These are phyloP conservation scores for Candida succiphila DNA, from an alignment of 805 yeast species.

Conservation along the genomic window DNA sequence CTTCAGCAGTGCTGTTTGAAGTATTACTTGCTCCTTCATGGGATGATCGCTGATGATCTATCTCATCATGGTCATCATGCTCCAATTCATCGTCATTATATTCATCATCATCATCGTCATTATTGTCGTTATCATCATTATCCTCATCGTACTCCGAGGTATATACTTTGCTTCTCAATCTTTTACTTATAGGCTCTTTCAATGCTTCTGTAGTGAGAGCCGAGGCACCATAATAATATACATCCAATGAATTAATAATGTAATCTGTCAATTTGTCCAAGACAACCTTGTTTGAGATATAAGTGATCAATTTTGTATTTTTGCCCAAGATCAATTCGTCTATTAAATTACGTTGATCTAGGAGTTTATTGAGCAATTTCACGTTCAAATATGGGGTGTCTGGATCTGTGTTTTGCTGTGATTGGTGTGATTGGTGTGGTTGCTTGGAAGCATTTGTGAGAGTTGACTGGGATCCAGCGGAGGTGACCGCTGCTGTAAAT, in stretches of 20 bases:
- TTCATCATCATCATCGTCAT: too few relatives aligned
- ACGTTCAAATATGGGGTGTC: constrained; percentile 17
- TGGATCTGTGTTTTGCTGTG: not conserved
- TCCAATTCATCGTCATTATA: too few relatives aligned
- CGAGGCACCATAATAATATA: too few relatives aligned
- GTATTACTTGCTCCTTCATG: too few relatives aligned
- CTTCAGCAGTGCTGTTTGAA: not conserved
- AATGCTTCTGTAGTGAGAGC: too few relatives aligned
- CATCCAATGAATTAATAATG: constrained; percentile 17
- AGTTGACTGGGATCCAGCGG: not conserved
- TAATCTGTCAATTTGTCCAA: constrained; percentile 19
- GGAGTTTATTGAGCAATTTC: constrained; percentile 19
- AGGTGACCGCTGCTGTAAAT: not conserved
- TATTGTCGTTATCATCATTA: too few relatives aligned
- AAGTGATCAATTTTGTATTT: constrained; percentile 22
- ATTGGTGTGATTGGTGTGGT: not conserved
- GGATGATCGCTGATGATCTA: too few relatives aligned
- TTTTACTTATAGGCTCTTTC: not conserved
- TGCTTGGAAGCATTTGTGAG: not conserved
- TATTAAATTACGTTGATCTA: constrained; percentile 25
- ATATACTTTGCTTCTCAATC: too few relatives aligned
- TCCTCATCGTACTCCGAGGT: too few relatives aligned
- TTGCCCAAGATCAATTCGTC: constrained; percentile 25
- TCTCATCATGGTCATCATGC: too few relatives aligned
- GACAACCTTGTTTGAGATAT: constrained; percentile 22